Conservation (phyloP, 345 rosid genomes). For the Brassica incana region DNA sequence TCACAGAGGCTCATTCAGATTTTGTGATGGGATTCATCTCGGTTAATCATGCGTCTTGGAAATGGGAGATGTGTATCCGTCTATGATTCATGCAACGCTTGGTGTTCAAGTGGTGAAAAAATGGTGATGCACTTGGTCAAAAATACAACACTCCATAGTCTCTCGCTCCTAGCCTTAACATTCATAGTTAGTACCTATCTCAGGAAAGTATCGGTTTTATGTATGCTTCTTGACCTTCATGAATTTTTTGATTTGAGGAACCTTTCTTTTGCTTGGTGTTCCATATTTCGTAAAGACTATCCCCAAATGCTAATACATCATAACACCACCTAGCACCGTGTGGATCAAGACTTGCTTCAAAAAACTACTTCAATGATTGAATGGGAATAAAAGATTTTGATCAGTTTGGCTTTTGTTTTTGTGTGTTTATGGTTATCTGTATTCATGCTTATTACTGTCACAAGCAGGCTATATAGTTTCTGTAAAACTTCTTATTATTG, state of each 20-base stretch:
- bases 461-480: neutral
- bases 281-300: neutral
- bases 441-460: too few relatives aligned
- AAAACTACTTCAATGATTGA: neutral
- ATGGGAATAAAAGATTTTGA: neutral
- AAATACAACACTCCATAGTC: constrained; percentile 93
- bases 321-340: neutral
- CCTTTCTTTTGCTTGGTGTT: neutral
- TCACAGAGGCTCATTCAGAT: constrained; percentile 93
- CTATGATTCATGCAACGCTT: constrained; percentile 93
- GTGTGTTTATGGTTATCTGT: neutral
- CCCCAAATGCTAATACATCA: neutral
- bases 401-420: neutral
- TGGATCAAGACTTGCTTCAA: neutral
- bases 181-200: neutral
- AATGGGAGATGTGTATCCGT: constrained; percentile 79
- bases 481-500: neutral
- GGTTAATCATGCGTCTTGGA: constrained; percentile 92
- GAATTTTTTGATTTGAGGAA: neutral
- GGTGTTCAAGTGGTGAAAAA: constrained; percentile 90
- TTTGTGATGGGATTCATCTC: constrained; percentile 95
- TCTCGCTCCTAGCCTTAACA: constrained; percentile 33
- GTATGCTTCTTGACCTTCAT: neutral
- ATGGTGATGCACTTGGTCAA: constrained; percentile 89
- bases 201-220: neutral